phyloP scores from a whole-genome alignment of 2,329 filamentous ascomycete genomes.

The Rutstroemia sp. region DNA sequence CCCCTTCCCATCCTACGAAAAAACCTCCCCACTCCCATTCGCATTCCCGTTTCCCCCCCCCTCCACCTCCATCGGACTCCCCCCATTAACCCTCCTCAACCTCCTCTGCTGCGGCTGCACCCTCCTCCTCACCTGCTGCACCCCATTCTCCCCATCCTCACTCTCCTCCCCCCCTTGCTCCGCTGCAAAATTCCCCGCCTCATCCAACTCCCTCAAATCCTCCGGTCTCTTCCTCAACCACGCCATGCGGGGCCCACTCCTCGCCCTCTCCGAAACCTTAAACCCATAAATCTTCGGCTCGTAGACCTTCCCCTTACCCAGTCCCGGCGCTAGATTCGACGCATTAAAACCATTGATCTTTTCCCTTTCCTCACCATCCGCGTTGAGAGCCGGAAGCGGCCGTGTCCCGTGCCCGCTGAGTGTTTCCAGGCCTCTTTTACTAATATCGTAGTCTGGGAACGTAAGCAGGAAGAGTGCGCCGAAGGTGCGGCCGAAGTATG shows the following conservation, averaged over 20 bases:
- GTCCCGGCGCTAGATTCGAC: slow-evolving; percentile 79
- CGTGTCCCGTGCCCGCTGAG: slow-evolving; percentile 33
- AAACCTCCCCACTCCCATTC: slow-evolving; percentile 16
- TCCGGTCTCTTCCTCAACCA: slow-evolving; percentile 84
- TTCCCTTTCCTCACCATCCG: slow-evolving; percentile 37
- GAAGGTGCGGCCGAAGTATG: slow-evolving; percentile 97
- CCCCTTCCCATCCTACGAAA: background rate
- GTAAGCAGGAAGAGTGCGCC: slow-evolving; percentile 97
- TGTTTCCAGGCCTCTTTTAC: slow-evolving; percentile 59
- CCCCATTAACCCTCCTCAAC: slow-evolving; percentile 15
- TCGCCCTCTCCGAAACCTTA: slow-evolving; percentile 81
- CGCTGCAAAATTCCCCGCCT: slow-evolving; percentile 51
- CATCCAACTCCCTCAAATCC: slow-evolving; percentile 77
- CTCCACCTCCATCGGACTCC: slow-evolving; percentile 30
- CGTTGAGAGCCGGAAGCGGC: slow-evolving; percentile 31
- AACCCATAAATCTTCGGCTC: slow-evolving; percentile 97
- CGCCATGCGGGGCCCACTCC: slow-evolving; percentile 90
- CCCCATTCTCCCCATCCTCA: slow-evolving; percentile 38
- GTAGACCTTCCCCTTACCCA: slow-evolving; percentile 79
- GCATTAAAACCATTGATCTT: slow-evolving; percentile 81
- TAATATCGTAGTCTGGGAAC: slow-evolving; percentile 90
- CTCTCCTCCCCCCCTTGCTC: slow-evolving; percentile 48
- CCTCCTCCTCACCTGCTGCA: slow-evolving; percentile 12
- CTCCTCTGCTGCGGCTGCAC: slow-evolving; percentile 7
- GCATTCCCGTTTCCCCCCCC: background rate